Evolutionary conservation across 805 yeast species (phyloP).

Genomic region (Sungouiozyma ichnusensis): DNA sequence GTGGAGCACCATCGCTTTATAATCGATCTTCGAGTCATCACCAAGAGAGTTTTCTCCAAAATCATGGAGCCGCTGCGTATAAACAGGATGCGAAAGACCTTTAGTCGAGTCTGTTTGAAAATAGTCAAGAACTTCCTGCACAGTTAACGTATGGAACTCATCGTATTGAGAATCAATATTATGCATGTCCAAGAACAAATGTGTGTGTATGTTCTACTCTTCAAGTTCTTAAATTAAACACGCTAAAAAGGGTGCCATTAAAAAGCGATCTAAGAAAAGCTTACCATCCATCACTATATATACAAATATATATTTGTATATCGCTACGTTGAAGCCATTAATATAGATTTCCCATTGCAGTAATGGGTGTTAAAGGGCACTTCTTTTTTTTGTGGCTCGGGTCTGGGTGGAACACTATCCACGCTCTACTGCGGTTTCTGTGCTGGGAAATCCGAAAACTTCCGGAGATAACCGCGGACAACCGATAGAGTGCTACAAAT

Average conservation of each 20-base stretch:
- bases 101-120: slow-evolving; percentile 27
- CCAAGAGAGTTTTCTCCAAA: slow-evolving; percentile 75
- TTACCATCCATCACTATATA: neutral
- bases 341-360: neutral
- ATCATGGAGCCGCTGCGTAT: slow-evolving; percentile 51
- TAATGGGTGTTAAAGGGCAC: neutral
- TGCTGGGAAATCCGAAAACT: too few species aligned
- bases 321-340: neutral
- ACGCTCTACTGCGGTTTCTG: too few species aligned
- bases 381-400: neutral
- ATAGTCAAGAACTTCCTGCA: neutral
- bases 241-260: neutral
- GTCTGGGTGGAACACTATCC: too few species aligned
- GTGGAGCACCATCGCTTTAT: slow-evolving; percentile 61
- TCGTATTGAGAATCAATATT: neutral
- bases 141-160: slow-evolving; percentile 2
- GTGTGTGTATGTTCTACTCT: neutral
- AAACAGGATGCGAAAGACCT: slow-evolving; percentile 64
- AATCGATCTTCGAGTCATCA: slow-evolving; percentile 66
- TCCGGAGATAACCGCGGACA: too few species aligned
- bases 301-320: neutral
- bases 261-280: neutral
- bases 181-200: neutral
- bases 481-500: too few species aligned
- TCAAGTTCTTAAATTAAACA: neutral